Evolutionary conservation across 805 yeast species (phyloP).

Genomic region (Maudiozyma barnettii): DNA sequence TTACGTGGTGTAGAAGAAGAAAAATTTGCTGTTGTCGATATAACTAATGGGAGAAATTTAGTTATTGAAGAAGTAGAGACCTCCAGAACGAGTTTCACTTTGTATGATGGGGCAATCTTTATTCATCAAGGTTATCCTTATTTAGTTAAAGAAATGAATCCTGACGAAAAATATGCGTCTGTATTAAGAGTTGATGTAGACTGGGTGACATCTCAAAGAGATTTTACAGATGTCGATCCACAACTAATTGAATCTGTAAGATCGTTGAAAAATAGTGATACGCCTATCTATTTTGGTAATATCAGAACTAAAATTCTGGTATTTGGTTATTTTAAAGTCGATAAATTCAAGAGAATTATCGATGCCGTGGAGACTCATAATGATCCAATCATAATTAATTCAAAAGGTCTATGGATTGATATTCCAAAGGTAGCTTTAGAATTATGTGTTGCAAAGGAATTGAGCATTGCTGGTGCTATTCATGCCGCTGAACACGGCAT

Average conservation of each 20-base stretch:
- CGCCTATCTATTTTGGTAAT: conserved; percentile 69
- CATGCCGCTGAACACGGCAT: conserved; percentile 94
- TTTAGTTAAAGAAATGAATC: conserved; percentile 72
- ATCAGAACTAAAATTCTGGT: conserved; percentile 67
- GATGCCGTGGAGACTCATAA: conserved; percentile 90
- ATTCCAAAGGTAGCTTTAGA: conserved; percentile 60
- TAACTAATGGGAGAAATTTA: conserved; percentile 62
- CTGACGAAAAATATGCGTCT: conserved; percentile 70
- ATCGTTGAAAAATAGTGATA: conserved; percentile 39
- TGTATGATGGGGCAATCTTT: conserved; percentile 88
- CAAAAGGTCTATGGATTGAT: conserved; percentile 91
- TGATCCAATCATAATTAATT: conserved; percentile 61
- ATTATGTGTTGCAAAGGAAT: conserved; percentile 42
- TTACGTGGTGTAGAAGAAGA: conserved; percentile 78
- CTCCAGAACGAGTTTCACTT: conserved; percentile 77
- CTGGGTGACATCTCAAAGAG: conserved; percentile 88
- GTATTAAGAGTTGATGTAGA: conserved; percentile 86
- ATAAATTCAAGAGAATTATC: conserved; percentile 63
- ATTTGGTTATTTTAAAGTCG: conserved; percentile 88
- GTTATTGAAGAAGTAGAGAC: conserved; percentile 87
- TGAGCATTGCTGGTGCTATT: conserved; percentile 82
- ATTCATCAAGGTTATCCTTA: conserved; percentile 91
- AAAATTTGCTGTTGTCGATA: conserved; percentile 80
- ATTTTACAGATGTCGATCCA: conserved; percentile 90
- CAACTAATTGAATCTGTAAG: conserved; percentile 55